These are phyloP conservation scores for Mallotus nudiflorus DNA, from an alignment of 345 rosid genomes.

Conservation along the genomic window DNA sequence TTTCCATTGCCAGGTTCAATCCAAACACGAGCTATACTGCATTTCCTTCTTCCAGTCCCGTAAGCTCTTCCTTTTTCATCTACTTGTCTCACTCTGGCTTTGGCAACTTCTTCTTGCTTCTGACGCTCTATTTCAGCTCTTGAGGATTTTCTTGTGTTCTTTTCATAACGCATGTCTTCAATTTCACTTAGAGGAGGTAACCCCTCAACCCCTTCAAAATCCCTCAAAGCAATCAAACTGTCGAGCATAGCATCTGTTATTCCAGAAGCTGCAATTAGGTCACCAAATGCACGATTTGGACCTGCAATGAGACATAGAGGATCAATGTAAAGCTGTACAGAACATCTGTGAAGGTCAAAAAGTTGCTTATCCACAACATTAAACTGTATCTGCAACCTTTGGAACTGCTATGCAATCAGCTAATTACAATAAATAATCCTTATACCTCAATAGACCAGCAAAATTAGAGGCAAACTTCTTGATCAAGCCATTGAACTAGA, in stretches of 20 bases:
- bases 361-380: not conserved
- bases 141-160: slow-evolving; percentile 61
- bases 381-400: not conserved
- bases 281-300: slow-evolving; percentile 90
- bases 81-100: slow-evolving; percentile 79
- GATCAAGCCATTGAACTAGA: not conserved
- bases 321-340: slow-evolving; percentile 12
- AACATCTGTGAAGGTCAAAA: not conserved
- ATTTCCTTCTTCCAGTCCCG: slow-evolving; percentile 96
- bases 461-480: not conserved
- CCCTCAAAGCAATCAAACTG: slow-evolving; percentile 82
- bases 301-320: slow-evolving; percentile 41
- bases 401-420: not conserved
- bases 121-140: slow-evolving; percentile 81
- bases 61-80: slow-evolving; percentile 91
- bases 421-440: too few relatives aligned
- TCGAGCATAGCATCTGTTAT: slow-evolving; percentile 93
- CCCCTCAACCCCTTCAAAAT: slow-evolving; percentile 79
- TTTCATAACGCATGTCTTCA: slow-evolving; percentile 69
- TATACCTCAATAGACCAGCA: too few relatives aligned
- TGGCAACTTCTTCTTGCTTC: slow-evolving; percentile 88
- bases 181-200: slow-evolving; percentile 85
- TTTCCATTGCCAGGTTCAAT: slow-evolving; percentile 84
- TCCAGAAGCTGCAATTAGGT: slow-evolving; percentile 87
- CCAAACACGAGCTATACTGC: slow-evolving; percentile 95